Percentiles rank a stretch among this genome's conserved stretches.
Evolutionary conservation across 192 early-diverging fungal species (phyloP).

Genomic region (Gryganskiella cystojenkinii): DNA sequence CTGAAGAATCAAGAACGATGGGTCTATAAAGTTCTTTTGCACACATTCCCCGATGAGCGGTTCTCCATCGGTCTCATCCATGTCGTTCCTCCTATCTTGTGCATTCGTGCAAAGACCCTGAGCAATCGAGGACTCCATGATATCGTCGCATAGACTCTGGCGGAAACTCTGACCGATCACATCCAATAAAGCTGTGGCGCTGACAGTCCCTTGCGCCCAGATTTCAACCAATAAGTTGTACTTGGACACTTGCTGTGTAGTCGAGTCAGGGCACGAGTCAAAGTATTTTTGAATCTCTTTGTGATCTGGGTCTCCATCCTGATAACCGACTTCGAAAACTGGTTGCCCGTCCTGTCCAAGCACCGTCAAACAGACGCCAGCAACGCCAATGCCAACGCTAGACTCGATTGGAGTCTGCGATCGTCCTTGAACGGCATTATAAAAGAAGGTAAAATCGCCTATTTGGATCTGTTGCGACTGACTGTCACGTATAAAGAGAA

Average conservation of each 20-base stretch:
- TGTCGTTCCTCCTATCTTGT: conserved; percentile 27
- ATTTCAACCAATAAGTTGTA: conserved; percentile 60
- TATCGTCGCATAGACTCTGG: conserved; percentile 67
- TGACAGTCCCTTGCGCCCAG: conserved; percentile 60
- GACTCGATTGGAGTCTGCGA: conserved; percentile 53
- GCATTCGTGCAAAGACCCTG: conserved; percentile 48
- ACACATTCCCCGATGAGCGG: conserved; percentile 39
- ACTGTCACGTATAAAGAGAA: background rate
- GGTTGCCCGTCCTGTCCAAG: conserved; percentile 52
- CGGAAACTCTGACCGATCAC: conserved; percentile 57
- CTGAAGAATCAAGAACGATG: conserved; percentile 55
- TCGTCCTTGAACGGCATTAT: conserved; percentile 56
- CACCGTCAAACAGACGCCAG: conserved; percentile 62
- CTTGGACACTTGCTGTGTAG: conserved; percentile 16
- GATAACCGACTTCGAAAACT: conserved; percentile 48
- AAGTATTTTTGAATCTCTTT: conserved; percentile 41
- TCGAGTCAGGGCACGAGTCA: conserved; percentile 26
- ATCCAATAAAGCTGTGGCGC: conserved; percentile 50
- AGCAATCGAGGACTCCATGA: conserved; percentile 58
- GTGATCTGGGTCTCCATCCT: conserved; percentile 42
- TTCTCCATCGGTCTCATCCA: conserved; percentile 20
- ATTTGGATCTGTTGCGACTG: conserved; percentile 43
- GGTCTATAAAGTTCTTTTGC: conserved; percentile 60
- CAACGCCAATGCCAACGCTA: conserved; percentile 61
- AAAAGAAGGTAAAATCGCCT: conserved; percentile 63